Percentiles rank a stretch among this genome's conserved stretches.
phyloP scores from a whole-genome alignment of 768 basidiomycete genomes.

The Hygrocybe coccinea region DNA sequence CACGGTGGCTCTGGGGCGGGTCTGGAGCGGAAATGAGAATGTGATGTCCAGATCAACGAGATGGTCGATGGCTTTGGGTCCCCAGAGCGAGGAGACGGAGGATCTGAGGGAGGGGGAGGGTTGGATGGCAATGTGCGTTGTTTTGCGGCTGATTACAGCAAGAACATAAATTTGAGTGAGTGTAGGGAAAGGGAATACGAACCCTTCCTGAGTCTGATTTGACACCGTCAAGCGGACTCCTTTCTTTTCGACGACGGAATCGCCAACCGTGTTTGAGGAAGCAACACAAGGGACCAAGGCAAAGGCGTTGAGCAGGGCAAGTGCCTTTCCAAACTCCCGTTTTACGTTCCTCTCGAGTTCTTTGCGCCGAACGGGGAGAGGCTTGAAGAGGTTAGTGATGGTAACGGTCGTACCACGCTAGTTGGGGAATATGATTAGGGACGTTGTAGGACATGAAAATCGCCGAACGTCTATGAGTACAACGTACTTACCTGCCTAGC shows the following conservation, averaged over 20 bases:
- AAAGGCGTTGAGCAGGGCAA: slow-evolving; percentile 81
- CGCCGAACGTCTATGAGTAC: not conserved
- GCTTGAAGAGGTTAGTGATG: slow-evolving; percentile 66
- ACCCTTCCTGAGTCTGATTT: slow-evolving; percentile 72
- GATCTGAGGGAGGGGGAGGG: slow-evolving; percentile 58
- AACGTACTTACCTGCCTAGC: slow-evolving; percentile 63
- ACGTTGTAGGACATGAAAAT: no score
- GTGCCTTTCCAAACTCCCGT: slow-evolving; percentile 81
- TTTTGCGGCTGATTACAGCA: slow-evolving; percentile 47
- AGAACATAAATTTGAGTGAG: not conserved
- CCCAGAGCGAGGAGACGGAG: slow-evolving; percentile 77
- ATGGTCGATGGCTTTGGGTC: slow-evolving; percentile 70
- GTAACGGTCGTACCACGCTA: slow-evolving; percentile 85
- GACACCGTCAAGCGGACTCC: slow-evolving; percentile 72
- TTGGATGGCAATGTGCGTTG: slow-evolving; percentile 66
- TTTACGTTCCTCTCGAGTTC: slow-evolving; percentile 87
- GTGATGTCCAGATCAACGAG: slow-evolving; percentile 66
- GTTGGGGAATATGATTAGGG: not conserved
- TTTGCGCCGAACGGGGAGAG: slow-evolving; percentile 86
- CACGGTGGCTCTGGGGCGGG: not conserved
- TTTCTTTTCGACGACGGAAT: slow-evolving; percentile 1
- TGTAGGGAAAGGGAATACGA: slow-evolving; percentile 24
- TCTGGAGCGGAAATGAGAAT: not conserved
- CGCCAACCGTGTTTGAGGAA: slow-evolving; percentile 47
- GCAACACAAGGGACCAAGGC: slow-evolving; percentile 83